Evolutionary conservation across 331 rosid species (phyloP), one percentile per base, ranked within the genome.

Genomic region (Stylosanthes scabra): DNA sequence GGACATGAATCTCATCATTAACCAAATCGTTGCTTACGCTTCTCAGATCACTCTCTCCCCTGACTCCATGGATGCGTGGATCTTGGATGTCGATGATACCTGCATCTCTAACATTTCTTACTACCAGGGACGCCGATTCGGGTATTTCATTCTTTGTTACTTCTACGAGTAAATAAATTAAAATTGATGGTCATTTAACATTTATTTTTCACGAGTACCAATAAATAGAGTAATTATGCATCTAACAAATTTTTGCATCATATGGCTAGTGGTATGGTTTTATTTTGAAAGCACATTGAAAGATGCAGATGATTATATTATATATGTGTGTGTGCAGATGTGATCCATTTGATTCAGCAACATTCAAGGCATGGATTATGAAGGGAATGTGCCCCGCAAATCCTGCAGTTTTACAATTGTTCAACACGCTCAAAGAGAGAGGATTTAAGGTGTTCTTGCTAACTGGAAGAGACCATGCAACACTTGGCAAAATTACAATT

Each of bases 31-130:
- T 41, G 25, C 16, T 0, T 90, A 87, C 39, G 86, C 73, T 3
- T 55, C 8, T 2, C 77, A 72, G 8, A 84, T 91, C 0, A 9
- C 49, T 9, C 66, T 66, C 5, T 31, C 82, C 1, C 34, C 1
- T 0, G 88, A 87, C 37, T 90, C 83, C 62, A 13, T 66, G 71
- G 92, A 91, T 45, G 96, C 91, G 1, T 93, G 96, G 97, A 77
- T 91, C 46, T 61, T 91, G 10, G 97, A 93, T 31, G 96, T 93
- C 7, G 98, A 93, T 29, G 98, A 91, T 77, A 93, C 98, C 13
- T 91, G 98, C 78, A 69, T 93, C 64, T 93, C 97, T 15, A 93
- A 93, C 84, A 11, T 90, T 6, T 20, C 61, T 6, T 93, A 86
- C 52, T 93, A 93, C 82, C 25, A 47, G 66, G 44, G 49, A 0